Evolutionary conservation across 495 filamentous ascomycete genomes (phyloP).

Genomic region (Ramalina intermedia): DNA sequence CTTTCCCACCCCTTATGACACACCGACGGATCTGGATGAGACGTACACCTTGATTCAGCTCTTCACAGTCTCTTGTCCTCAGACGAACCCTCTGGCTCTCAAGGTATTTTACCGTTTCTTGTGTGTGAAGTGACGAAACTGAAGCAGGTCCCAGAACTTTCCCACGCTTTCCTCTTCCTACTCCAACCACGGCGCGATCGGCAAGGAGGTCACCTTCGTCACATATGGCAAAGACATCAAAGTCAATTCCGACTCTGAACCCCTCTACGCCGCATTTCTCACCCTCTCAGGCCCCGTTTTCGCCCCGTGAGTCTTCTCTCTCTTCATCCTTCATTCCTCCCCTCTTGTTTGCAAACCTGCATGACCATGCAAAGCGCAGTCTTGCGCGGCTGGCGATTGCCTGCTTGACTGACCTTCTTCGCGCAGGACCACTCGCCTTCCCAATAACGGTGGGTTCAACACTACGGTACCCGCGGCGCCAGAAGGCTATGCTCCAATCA

Average conservation of each 20-base stretch:
- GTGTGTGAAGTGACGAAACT: slow-evolving; percentile 1
- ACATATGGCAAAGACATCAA: slow-evolving; percentile 8
- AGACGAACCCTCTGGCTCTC: slow-evolving; percentile 35
- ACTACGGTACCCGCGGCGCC: slow-evolving; percentile 1
- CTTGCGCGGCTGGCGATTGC: background rate
- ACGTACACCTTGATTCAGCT: slow-evolving; percentile 41
- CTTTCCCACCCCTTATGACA: slow-evolving; percentile 39
- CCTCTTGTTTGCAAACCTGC: background rate
- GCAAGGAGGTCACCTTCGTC: slow-evolving; percentile 7
- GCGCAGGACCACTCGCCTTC: slow-evolving; percentile 3
- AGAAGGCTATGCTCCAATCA: slow-evolving; percentile 5
- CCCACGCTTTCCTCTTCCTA: slow-evolving; percentile 4
- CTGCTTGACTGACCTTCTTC: background rate
- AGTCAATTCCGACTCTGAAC: slow-evolving; percentile 1
- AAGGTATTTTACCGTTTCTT: slow-evolving; percentile 34
- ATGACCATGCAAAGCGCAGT: too few species aligned
- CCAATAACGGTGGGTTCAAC: slow-evolving; percentile 5
- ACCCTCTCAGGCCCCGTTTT: slow-evolving; percentile 21
- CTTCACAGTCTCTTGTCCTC: slow-evolving; percentile 41
- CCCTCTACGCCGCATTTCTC: slow-evolving; percentile 16
- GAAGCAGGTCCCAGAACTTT: background rate
- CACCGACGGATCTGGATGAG: slow-evolving; percentile 36
- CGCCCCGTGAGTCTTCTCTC: slow-evolving; percentile 5
- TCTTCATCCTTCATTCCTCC: background rate
- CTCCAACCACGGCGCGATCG: slow-evolving; percentile 3